Conservation (phyloP, 2,329 filamentous ascomycete species). For the Ambrosiella beaveri region DNA sequence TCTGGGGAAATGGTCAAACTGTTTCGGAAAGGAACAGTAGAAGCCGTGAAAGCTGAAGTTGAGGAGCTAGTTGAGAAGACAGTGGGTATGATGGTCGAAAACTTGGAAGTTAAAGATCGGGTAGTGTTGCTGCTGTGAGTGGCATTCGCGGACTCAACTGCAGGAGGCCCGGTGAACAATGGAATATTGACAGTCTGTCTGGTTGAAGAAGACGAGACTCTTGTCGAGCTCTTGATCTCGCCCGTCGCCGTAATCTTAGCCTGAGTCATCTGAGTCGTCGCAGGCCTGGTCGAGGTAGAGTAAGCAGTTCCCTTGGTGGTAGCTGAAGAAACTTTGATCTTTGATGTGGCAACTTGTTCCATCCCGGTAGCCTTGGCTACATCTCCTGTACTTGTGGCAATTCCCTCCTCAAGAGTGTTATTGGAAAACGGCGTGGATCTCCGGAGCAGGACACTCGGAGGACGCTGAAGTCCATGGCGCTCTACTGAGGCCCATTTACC, state of each 20-base stretch:
- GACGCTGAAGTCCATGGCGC: slow-evolving; percentile 7
- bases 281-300: no score
- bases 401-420: background rate
- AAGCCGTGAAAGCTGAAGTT: background rate
- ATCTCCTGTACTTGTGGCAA: background rate
- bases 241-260: background rate
- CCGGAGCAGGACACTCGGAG: slow-evolving; percentile 3
- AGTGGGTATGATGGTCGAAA: background rate
- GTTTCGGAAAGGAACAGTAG: background rate
- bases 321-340: no score
- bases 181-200: background rate
- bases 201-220: background rate
- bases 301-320: no score
- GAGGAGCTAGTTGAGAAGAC: background rate
- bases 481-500: slow-evolving; percentile 5
- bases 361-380: background rate
- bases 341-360: background rate
- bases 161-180: background rate
- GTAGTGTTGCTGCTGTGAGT: background rate
- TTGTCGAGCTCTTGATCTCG: background rate
- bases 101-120: background rate
- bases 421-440: background rate
- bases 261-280: background rate
- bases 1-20: background rate
- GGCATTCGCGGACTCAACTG: background rate